Evolutionary conservation across 495 filamentous ascomycete genomes (phyloP).

Genomic region (Penicillium desertorum): DNA sequence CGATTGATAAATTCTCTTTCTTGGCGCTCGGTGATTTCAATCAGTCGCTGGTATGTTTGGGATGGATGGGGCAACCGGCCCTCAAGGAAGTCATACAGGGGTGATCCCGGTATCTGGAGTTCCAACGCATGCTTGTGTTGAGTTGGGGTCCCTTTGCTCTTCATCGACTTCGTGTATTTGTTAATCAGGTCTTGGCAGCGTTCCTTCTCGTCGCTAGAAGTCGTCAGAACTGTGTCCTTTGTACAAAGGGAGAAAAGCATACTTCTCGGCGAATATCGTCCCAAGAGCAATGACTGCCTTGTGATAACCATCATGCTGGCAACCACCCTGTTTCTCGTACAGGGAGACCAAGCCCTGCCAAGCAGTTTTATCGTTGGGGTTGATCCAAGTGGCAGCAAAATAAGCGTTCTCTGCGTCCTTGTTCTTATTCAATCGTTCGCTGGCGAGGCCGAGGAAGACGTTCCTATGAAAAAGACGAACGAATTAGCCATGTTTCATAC

Average conservation of each 20-base stretch:
- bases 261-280: slow-evolving; percentile 66
- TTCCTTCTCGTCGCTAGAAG: slow-evolving; percentile 55
- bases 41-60: slow-evolving; percentile 76
- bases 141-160: slow-evolving; percentile 64
- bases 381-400: slow-evolving; percentile 65
- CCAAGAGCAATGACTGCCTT: slow-evolving; percentile 68
- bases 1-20: slow-evolving; percentile 91
- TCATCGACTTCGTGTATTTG: slow-evolving; percentile 70
- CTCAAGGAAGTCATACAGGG: slow-evolving; percentile 79
- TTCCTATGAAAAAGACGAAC: slow-evolving; percentile 47
- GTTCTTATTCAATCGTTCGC: slow-evolving; percentile 68
- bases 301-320: slow-evolving; percentile 72
- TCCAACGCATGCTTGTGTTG: slow-evolving; percentile 74
- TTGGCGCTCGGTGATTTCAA: slow-evolving; percentile 80
- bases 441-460: slow-evolving; percentile 77
- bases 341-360: slow-evolving; percentile 90
- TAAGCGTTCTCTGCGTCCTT: slow-evolving; percentile 76
- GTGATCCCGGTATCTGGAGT: slow-evolving; percentile 71
- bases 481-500: slow-evolving; percentile 12
- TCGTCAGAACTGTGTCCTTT: background rate
- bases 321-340: slow-evolving; percentile 71
- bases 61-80: slow-evolving; percentile 79
- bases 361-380: slow-evolving; percentile 62
- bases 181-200: slow-evolving; percentile 80
- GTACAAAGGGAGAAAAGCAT: slow-evolving; percentile 31